Base-by-base conservation (phyloP, 805 yeast genomes). In the Teunomyces aglyptinius region DNA sequence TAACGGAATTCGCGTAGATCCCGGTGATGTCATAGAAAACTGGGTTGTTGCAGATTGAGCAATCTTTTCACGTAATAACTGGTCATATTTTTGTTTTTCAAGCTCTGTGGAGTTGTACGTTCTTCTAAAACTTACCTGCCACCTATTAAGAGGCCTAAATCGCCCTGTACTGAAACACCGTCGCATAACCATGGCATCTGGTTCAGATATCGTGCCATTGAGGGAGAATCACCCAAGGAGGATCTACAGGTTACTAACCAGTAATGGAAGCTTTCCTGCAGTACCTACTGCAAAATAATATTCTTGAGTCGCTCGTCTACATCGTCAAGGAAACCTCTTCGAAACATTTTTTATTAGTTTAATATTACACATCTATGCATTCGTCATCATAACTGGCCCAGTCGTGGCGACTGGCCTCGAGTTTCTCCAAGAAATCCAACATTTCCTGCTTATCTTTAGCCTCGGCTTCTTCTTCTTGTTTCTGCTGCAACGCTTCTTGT, bases 361-460 rank as follows among this genome's bases (percentile, higher is more conserved):
- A 18, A 27, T 18, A 28, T 26, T 39, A 28, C 16, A 27, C 28
- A 20, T 42, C 28, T 31, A 22, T 41, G 16, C 39, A 19, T 35
- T 57, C 41, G 16, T 63, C 67, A 39, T 63, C 69, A 41, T 66
- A 53, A 47, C 59, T 66, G 13, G 70, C 68, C 71, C 71, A 67
- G 48, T 57, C 65, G 38, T 56, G 49, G 26, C 60, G 50, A 33
- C 59, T 61, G 42, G 64, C 58, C 38, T 53, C 59, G 52, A 67
- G 52, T 49, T 62, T 58, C 29, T 57, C 65, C 27, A 65, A 59
- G 59, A 63, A 50, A 33, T 56, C 52, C 43, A 53, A 50, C 38
- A 64, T 63, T 44, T 65, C 68, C 33, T 54, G 43, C 32, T 49
- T 49, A 6, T 47, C 48, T 33, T 47, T 47, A 1, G 35, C 48